Evolutionary conservation across 331 rosid species (phyloP).

Genomic region (Phaseolus coccineus): DNA sequence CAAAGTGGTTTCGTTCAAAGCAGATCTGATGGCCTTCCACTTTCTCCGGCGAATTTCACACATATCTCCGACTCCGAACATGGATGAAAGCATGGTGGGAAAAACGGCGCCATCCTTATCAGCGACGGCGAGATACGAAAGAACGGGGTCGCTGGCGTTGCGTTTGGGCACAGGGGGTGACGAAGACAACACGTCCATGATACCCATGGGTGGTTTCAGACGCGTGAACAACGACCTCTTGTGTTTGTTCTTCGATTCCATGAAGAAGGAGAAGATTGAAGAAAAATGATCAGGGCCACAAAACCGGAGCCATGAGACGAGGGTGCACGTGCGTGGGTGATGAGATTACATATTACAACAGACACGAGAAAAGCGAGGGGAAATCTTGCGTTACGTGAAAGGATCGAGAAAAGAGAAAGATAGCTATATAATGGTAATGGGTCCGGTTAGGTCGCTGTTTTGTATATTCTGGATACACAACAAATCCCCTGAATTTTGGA

Average conservation of each 20-base stretch:
- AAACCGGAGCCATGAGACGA: too few relatives aligned
- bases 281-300: neutral
- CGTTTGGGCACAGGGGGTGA: neutral
- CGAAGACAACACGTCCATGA: neutral
- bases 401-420: too few relatives aligned
- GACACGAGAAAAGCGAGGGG: too few relatives aligned
- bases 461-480: too few relatives aligned
- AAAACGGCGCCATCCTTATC: constrained; percentile 34
- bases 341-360: too few relatives aligned
- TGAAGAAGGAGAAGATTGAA: neutral
- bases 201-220: constrained; percentile 34
- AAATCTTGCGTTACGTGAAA: too few relatives aligned
- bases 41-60: neutral
- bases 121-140: constrained; percentile 9
- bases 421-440: too few relatives aligned
- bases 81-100: neutral
- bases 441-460: too few relatives aligned
- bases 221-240: constrained; percentile 44
- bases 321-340: neutral
- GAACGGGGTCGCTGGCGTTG: neutral
- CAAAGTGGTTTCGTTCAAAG: constrained; percentile 42
- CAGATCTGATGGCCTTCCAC: constrained; percentile 44
- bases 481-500: too few relatives aligned
- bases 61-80: neutral
- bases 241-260: constrained; percentile 14